phyloP scores from a whole-genome alignment of 192 early-diverging fungal species.

The Mortierella claussenii region DNA sequence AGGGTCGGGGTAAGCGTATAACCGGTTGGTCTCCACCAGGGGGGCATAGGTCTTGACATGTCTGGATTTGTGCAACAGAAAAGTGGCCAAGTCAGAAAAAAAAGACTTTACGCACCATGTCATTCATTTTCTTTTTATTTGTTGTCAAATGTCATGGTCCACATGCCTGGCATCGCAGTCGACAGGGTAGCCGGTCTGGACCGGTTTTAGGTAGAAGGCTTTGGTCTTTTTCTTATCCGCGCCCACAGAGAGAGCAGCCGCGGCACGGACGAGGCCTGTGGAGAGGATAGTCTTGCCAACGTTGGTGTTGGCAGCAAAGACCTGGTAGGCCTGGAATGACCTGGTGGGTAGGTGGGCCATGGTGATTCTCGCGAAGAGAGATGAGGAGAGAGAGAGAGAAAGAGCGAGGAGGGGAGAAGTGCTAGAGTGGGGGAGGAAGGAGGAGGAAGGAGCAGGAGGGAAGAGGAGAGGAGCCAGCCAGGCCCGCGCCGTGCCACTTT shows the following conservation, averaged over 20 bases:
- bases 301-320: slow-evolving; percentile 86
- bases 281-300: slow-evolving; percentile 85
- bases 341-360: slow-evolving; percentile 57
- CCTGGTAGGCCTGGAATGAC: slow-evolving; percentile 69
- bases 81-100: background rate
- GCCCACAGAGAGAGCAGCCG: slow-evolving; percentile 44
- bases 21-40: slow-evolving; percentile 53
- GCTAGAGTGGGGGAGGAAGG: too few relatives aligned
- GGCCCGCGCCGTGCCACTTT: too few relatives aligned
- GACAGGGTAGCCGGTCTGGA: slow-evolving; percentile 85
- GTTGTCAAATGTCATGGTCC: background rate
- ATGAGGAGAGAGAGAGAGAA: background rate
- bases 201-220: slow-evolving; percentile 81
- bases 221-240: slow-evolving; percentile 51
- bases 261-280: slow-evolving; percentile 72
- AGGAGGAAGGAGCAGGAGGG: too few relatives aligned
- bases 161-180: slow-evolving; percentile 76
- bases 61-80: slow-evolving; percentile 39
- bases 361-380: background rate
- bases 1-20: slow-evolving; percentile 78
- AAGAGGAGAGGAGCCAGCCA: too few relatives aligned
- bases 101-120: background rate
- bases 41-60: slow-evolving; percentile 66
- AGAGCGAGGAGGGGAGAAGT: too few relatives aligned
- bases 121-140: too few relatives aligned